Base-by-base conservation (phyloP, 2,329 filamentous ascomycete genomes). In the Cladosporium phlei region DNA sequence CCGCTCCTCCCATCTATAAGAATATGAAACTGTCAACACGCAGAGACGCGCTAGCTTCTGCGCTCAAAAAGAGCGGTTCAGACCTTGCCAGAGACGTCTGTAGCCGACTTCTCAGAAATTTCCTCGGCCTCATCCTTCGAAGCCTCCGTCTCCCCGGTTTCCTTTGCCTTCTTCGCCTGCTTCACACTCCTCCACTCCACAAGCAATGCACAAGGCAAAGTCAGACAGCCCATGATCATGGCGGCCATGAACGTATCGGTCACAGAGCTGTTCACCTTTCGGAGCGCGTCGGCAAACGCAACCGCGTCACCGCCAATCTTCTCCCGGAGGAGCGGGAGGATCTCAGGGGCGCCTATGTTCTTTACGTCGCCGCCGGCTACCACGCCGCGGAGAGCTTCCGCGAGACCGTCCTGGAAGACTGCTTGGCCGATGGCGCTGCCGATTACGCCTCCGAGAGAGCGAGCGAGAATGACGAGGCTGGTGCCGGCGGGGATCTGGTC, bases 111-210 rank as follows among this genome's bases (percentile, higher is more conserved):
- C 25, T 28, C 3, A 9, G 3, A 3, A 28, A 11, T n/a, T 11
- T 9, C 10, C 25, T 28, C 7, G 25, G 25, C 3, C 25, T 28
- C 25, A n/a, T n/a, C n/a, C n/a, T n/a, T n/a, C n/a, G n/a, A n/a
- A n/a, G n/a, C n/a, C n/a, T n/a, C n/a, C n/a, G n/a, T n/a, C 10
- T 9, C 10, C 25, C n/a, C 7, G 25, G 25, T 3, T n/a, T 28
- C 25, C n/a, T 28, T 28, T 9, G 8, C 25, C 25, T 28, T 28
- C 25, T 28, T 28, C 25, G 25, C 25, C 25, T 28, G 10, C 25
- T 28, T 28, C 10, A 52, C 62, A 56, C 52, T 55, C 39, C 48
- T 51, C 39, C 43, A 48, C 25, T 51, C 52, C 10, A 52, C 47
- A 5, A 50, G 24, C 5, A 47, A 9, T 7, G 42, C 47, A 12